Evolutionary conservation across 306 rosid genomes (phyloP), one percentile per base, ranked within the genome.

Genomic region (Cucumis melo): DNA sequence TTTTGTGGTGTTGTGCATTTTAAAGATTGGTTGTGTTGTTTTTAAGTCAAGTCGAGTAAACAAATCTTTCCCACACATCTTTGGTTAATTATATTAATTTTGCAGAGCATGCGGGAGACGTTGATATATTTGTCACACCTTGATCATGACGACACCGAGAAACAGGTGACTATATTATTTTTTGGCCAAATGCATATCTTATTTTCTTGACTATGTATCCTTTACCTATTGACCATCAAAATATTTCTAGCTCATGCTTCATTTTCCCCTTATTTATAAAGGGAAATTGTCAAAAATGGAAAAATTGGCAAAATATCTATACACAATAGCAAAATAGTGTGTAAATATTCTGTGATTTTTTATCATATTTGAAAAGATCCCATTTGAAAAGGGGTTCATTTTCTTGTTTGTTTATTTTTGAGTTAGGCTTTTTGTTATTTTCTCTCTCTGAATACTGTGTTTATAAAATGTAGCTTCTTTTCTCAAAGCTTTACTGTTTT

Each of bases 31-130:
- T 53, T 29, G 61, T 73, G 19, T 29, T 51, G 29, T 32, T 73
- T 50, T 29, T 20, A 29, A 72, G 44, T 10, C 77, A 17, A 51
- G 23, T 3, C 15, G 21, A 34, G 48, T 73, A 29, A 27, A 17
- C 24, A 27, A 29, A 12, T 17, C 21, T 54, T 51, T 56, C n/a
- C 19, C 34, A 7, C 21, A 32, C 36, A 32, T 38, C 54, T 8
- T 57, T 75, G 66, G 50, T 34, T 56, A 41, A 41, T 75, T 34
- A 3, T 76, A 14, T 51, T 74, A 27, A 39, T 83, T 60, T 55
- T 87, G 80, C 96, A 95, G 99, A 92, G 91, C 86, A 95, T 95
- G 99, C 88, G 99, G 83, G 99, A 95, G 89, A 95, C 99, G 12
- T 91, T 95, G 48, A 95, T 95, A 80, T 95, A 92, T 61, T 84